Percentiles rank a stretch among this genome's conserved stretches.
These are phyloP conservation scores for Aspergillus thermomutatus DNA, from an alignment of 2,329 filamentous ascomycete species.

Conservation along the genomic window DNA sequence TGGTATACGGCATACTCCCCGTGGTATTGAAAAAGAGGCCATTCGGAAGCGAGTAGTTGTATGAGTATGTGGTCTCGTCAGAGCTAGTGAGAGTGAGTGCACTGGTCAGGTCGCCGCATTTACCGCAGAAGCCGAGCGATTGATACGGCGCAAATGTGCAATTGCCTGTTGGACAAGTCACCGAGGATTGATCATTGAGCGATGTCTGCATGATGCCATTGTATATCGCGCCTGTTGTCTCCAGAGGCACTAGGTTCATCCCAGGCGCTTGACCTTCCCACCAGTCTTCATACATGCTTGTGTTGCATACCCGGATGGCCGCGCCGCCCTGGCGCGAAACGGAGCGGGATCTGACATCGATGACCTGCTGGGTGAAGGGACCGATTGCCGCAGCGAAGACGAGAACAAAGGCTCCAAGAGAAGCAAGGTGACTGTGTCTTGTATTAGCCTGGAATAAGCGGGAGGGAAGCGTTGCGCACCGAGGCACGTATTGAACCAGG, in stretches of 20 bases:
- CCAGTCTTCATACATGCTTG: constrained; percentile 19
- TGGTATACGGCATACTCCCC: constrained; percentile 11
- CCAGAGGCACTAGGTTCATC: constrained; percentile 20
- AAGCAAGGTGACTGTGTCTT: constrained; percentile 20
- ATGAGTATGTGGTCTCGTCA: constrained; percentile 1
- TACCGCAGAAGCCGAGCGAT: constrained; percentile 29
- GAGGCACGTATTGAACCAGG: constrained; percentile 22
- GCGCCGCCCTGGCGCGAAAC: constrained; percentile 10
- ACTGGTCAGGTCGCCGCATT: constrained; percentile 20
- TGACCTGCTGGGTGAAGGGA: constrained; percentile 31
- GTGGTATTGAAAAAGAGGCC: constrained; percentile 16
- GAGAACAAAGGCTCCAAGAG: constrained; percentile 26
- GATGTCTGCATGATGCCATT: constrained; percentile 25
- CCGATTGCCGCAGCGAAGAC: constrained; percentile 26
- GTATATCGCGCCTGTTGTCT: constrained; percentile 27
- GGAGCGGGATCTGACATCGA: constrained; percentile 18
- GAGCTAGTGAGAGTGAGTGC: constrained; percentile 3
- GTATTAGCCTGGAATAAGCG: background rate
- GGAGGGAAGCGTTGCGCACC: constrained; percentile 9
- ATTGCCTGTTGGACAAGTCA: constrained; percentile 31
- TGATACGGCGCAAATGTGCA: constrained; percentile 30
- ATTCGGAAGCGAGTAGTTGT: constrained; percentile 20
- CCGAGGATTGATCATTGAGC: constrained; percentile 13
- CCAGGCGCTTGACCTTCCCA: constrained; percentile 17
- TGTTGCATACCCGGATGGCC: constrained; percentile 21